These are phyloP conservation scores for Alternaria tenuissima DNA, from an alignment of 2,329 filamentous ascomycete species.

Conservation along the genomic window DNA sequence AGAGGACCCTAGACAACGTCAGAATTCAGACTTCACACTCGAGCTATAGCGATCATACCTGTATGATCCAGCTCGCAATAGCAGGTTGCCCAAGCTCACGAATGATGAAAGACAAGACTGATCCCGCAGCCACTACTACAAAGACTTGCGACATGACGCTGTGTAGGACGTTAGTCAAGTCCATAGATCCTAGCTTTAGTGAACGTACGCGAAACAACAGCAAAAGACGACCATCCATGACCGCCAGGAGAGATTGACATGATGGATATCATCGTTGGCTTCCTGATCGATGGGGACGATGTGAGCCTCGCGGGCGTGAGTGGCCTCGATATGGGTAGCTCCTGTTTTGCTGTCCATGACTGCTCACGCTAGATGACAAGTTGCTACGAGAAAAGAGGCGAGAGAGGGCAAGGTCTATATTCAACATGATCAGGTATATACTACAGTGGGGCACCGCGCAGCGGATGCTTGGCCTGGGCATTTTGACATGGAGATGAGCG, in stretches of 20 bases:
- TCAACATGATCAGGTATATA: not conserved
- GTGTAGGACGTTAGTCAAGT: conserved; percentile 5
- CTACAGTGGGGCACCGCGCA: conserved; percentile 1
- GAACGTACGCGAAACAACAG: conserved; percentile 57
- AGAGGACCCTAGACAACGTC: conserved; percentile 58
- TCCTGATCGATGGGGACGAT: conserved; percentile 42
- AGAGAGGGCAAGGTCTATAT: not conserved
- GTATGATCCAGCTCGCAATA: conserved; percentile 65
- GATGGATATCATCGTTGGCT: conserved; percentile 41
- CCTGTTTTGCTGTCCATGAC: conserved; percentile 33
- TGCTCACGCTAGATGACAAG: not conserved
- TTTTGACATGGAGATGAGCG: not conserved
- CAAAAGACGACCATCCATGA: conserved; percentile 62
- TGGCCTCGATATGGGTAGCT: conserved; percentile 22
- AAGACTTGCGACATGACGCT: conserved; percentile 63
- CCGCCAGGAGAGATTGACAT: conserved; percentile 63
- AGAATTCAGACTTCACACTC: not conserved
- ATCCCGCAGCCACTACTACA: conserved; percentile 64
- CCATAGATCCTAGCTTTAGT: conserved; percentile 15
- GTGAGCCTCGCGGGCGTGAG: conserved; percentile 18
- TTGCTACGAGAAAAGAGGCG: not conserved
- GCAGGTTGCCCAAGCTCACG: conserved; percentile 61
- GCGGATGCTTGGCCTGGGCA: conserved; percentile 1
- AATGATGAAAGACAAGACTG: conserved; percentile 65
- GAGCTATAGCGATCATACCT: conserved; percentile 40